These are phyloP conservation scores for Malassezia globosa DNA, from an alignment of 1,284 basidiomycete species.

Conservation along the genomic window DNA sequence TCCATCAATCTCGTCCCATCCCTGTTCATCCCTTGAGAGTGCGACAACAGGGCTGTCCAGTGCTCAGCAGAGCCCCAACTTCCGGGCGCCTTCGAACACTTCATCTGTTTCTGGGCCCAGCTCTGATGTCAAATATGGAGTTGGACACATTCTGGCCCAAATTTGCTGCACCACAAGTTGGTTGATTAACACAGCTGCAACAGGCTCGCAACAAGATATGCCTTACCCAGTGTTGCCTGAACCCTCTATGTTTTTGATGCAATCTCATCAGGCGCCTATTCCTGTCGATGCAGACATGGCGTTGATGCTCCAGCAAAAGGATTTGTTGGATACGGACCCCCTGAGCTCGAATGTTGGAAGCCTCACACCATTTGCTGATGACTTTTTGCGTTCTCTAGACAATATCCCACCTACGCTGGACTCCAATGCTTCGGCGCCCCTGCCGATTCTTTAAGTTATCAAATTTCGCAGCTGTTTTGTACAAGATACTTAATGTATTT, in stretches of 20 bases:
- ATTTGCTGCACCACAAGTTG: no score
- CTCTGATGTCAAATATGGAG: neutral
- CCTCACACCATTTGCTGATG: constrained; percentile 8
- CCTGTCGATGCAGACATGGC: neutral
- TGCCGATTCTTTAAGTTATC: no score
- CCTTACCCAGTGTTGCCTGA: neutral
- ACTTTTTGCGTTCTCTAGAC: constrained; percentile 12
- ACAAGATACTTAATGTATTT: no score
- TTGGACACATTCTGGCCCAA: constrained; percentile 16
- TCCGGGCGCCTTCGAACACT: neutral
- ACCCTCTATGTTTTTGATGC: neutral
- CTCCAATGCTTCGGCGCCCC: neutral
- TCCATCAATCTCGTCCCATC: no score
- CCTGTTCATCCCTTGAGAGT: no score
- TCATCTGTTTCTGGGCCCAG: neutral
- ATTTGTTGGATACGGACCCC: neutral
- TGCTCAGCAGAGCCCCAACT: neutral
- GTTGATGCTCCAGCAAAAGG: neutral
- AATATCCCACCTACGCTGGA: neutral
- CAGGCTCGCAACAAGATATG: no score
- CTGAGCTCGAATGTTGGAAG: constrained; percentile 1
- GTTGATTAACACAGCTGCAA: no score
- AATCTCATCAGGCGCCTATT: neutral
- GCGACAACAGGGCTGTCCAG: no score
- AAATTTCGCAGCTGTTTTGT: no score